Conservation (phyloP, 2,329 filamentous ascomycete species). For the Sporothrix schenckii region DNA sequence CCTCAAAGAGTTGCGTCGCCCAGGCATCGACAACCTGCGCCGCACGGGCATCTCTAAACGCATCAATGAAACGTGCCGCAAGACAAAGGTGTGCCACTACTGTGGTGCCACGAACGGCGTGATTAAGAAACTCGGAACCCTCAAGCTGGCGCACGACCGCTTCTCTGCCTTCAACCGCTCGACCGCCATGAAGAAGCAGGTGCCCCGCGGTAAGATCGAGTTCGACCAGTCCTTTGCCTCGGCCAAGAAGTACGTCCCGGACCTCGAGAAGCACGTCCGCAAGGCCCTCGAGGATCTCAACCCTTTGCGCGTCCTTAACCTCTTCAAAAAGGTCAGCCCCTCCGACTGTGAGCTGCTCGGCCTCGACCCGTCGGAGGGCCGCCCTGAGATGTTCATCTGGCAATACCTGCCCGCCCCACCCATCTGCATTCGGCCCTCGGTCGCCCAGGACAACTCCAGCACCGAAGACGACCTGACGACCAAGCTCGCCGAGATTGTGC, state of each 20-base stretch:
- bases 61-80: conserved; percentile 87
- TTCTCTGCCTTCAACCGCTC: conserved; percentile 88
- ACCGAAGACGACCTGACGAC: conserved; percentile 97
- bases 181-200: conserved; percentile 79
- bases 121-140: conserved; percentile 86
- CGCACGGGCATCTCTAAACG: conserved; percentile 82
- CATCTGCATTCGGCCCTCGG: conserved; percentile 90
- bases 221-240: conserved; percentile 86
- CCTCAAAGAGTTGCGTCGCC: conserved; percentile 77
- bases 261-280: conserved; percentile 86
- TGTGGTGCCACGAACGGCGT: conserved; percentile 85
- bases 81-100: conserved; percentile 78
- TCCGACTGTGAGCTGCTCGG: conserved; percentile 90
- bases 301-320: conserved; percentile 81
- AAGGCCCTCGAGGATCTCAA: conserved; percentile 96
- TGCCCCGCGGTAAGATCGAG: conserved; percentile 76
- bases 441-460: conserved; percentile 87
- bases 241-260: conserved; percentile 74
- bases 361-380: conserved; percentile 80
- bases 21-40: conserved; percentile 82
- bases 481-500: conserved; percentile 94
- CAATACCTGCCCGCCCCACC: conserved; percentile 93
- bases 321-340: conserved; percentile 85
- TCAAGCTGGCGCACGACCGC: conserved; percentile 94
- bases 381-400: conserved; percentile 98